Base-by-base conservation (phyloP, 768 basidiomycete genomes). In the Hemileccinum impolitum region DNA sequence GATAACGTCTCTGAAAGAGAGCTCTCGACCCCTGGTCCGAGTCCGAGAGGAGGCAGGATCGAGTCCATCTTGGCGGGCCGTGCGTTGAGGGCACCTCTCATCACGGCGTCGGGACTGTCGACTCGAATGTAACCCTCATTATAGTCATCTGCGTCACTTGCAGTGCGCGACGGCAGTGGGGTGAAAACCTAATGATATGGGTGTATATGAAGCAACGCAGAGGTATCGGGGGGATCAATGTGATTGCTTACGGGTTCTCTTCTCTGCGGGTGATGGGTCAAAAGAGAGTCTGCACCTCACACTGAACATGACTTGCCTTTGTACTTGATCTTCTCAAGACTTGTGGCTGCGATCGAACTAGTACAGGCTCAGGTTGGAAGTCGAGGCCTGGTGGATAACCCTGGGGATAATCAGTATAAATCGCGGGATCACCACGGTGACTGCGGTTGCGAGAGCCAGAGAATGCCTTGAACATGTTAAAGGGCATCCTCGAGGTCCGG, bases 381-480 rank as follows among this genome's bases (percentile, higher is more conserved):
- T 61, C 65, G 37, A 28, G 50, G 6, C 51, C 56, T 5, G 57
- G 62, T 14, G 64, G 60, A 52, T 69, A 66, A 11, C 57, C 68
- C 17, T 62, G 63, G 39, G 57, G 61, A 56, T 58, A 66, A 36
- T 62, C 59, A 5, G 47, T 18, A 17, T 64, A 68, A 40, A 58
- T 50, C 37, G 50, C 35, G 25, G 57, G 44, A 54, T 66, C 66
- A 19, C 51, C 61, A 39, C 57, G 66, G 40, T 64, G 56, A 21
- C 40, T 26, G 32, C 65, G 65, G 55, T 54, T 69, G 62, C 65
- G 65, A 47, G 64, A 67, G 52, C 67, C 56, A 48, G 64, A 53
- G 41, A 67, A 64, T 55, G 62, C 66, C 55, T 68, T 67, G 56
- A 67, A 67, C 68, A 67, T 67, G 54, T 68, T 70, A 51, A 67